These are phyloP conservation scores for Dactylonectria macrodidyma DNA, from an alignment of 2,329 filamentous ascomycete genomes.

Conservation along the genomic window DNA sequence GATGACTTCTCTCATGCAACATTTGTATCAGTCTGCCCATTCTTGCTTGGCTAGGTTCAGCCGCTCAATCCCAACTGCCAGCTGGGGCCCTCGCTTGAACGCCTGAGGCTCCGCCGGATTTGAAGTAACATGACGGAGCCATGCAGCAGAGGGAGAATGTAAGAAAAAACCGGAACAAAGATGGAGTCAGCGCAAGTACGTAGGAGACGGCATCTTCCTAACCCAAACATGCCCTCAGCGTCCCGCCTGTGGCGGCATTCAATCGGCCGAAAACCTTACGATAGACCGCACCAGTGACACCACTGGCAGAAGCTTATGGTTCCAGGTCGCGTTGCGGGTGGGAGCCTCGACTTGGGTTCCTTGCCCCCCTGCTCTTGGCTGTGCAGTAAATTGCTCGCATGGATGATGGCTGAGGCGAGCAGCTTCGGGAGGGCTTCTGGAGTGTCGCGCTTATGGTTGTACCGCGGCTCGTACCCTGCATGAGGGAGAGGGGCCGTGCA, in stretches of 20 bases:
- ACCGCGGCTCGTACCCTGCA: slow-evolving; percentile 18
- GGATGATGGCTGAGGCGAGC: slow-evolving; percentile 12
- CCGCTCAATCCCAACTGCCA: not conserved
- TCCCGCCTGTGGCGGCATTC: slow-evolving; percentile 13
- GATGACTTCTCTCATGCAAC: slow-evolving; percentile 11
- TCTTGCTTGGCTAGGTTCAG: not conserved
- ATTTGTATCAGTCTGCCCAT: slow-evolving; percentile 14
- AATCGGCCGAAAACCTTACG: slow-evolving; percentile 35
- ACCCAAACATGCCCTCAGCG: not conserved
- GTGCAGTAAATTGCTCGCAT: slow-evolving; percentile 27
- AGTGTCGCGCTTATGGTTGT: slow-evolving; percentile 14
- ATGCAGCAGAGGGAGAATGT: not conserved
- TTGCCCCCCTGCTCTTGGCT: slow-evolving; percentile 5
- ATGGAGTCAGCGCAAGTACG: slow-evolving; percentile 2
- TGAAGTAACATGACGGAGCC: slow-evolving; percentile 5
- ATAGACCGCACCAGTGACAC: slow-evolving; percentile 38
- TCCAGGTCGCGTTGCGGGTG: slow-evolving; percentile 1
- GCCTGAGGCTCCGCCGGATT: slow-evolving; percentile 13
- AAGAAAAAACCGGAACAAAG: slow-evolving; percentile 1
- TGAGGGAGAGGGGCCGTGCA: not conserved
- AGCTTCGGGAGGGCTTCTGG: slow-evolving; percentile 11
- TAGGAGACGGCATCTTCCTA: not conserved
- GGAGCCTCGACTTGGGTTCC: slow-evolving; percentile 28
- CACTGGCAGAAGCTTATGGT: slow-evolving; percentile 24
- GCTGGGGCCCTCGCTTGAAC: not conserved